Evolutionary conservation across 78 protist species (phyloP), one percentile per base, ranked within the genome.

Genomic region (Dictyostelium intermedium): DNA sequence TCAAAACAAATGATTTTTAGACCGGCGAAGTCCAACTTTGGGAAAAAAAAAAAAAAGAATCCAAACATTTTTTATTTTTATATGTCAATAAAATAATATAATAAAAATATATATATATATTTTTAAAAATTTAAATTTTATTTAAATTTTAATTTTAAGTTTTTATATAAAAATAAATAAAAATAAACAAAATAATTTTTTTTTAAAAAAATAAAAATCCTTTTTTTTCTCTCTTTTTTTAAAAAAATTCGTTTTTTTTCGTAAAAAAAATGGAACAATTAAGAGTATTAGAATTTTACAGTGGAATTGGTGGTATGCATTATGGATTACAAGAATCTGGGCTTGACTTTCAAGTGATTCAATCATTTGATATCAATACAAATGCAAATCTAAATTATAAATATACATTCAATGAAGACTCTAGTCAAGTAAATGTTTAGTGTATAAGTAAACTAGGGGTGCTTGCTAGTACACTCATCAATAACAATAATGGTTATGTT

Each of bases 291-390:
- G 93, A 89, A n/a, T 89, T 80, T 53, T 89, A 79, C 69, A 80
- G 86, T 47, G 93, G 93, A 32, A 89, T 89, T 20, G 93, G 93
- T 80, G 93, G 93, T 25, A 89, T 89, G 93, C 84, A 89, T 16
- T 89, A 89, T 47, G 43, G 63, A 9, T 5, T 74, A 7, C 27
- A 14, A 25, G 45, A 79, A 66, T 78, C 93, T 45, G 84, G 77
- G 6, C 27, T 80, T 27, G 53, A 69, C 0, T 89, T 89, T 47
- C 16, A 78, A 30, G 86, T 89, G 6, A 10, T 80, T 43, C 86
- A 89, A 80, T 80, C 86, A 45, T 89, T 80, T 45, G 93, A 89
- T 80, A 89, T 89, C 30, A 89, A 89, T 80, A 89, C 93, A 9
- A 89, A 78, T 69, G 93, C 93, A 39, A 89, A 69, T 69, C 13